Conservation (phyloP, 192 early-diverging fungal genomes). For the Backusella westeae region DNA sequence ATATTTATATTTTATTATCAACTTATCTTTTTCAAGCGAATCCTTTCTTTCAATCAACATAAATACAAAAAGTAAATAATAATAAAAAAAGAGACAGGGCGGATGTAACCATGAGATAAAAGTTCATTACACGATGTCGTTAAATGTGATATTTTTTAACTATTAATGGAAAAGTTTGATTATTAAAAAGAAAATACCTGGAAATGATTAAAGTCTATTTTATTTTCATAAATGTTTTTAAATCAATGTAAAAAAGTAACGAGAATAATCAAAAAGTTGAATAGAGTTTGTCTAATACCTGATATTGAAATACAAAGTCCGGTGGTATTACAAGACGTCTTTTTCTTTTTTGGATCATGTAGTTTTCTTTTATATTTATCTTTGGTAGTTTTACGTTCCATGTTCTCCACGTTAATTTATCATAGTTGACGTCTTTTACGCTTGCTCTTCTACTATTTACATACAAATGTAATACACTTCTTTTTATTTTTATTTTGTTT, state of each 20-base stretch:
- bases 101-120: background rate
- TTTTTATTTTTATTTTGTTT: background rate
- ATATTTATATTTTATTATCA: background rate
- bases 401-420: background rate
- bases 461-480: background rate
- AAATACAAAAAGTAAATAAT: background rate
- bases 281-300: too few relatives aligned
- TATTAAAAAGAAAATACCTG: background rate
- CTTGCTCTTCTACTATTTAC: background rate
- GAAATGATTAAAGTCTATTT: background rate
- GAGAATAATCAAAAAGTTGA: too few relatives aligned
- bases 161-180: background rate
- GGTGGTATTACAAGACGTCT: background rate
- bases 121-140: background rate
- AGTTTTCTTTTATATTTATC: background rate
- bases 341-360: background rate
- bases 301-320: background rate
- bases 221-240: background rate
- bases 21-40: background rate
- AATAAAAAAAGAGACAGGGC: background rate
- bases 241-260: too few relatives aligned
- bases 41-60: background rate
- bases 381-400: background rate
- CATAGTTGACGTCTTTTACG: background rate
- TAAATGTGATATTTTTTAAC: background rate